Evolutionary conservation across 83 land plant species (phyloP).

Genomic region (Thuja plicata): DNA sequence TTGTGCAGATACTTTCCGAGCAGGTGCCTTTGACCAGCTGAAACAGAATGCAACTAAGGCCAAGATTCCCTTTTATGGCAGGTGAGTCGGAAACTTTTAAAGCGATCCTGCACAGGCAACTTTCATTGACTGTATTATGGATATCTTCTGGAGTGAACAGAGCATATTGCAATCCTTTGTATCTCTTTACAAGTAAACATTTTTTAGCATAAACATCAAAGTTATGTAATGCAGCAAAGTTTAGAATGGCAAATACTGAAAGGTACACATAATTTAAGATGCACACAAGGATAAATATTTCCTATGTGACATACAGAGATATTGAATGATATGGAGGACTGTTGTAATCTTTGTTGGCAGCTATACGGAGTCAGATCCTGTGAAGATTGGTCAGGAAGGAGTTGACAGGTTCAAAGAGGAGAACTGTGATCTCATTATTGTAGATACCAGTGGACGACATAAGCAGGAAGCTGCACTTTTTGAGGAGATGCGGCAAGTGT

Average conservation of each 20-base stretch:
- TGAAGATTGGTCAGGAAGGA: constrained; percentile 43
- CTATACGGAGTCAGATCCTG: constrained; percentile 54
- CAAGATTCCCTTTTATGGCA: constrained; percentile 55
- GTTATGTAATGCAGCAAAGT: background rate
- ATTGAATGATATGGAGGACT: background rate
- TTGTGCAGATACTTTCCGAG: constrained; percentile 59
- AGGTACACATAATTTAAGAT: background rate
- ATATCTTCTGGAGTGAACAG: background rate
- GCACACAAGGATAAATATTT: too few species aligned
- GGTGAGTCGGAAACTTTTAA: constrained; percentile 21
- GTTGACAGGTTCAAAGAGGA: constrained; percentile 48
- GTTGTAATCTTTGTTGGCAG: constrained; percentile 19
- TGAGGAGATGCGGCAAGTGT: constrained; percentile 62
- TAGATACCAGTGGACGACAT: constrained; percentile 61
- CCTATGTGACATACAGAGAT: background rate
- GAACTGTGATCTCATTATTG: constrained; percentile 47
- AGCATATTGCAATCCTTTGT: background rate
- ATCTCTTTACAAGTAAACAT: background rate
- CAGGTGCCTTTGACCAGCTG: constrained; percentile 63
- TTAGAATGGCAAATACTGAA: background rate
- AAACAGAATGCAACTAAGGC: constrained; percentile 60
- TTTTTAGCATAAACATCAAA: background rate
- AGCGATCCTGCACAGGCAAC: background rate
- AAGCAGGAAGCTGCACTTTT: constrained; percentile 58
- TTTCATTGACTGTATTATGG: background rate